Conservation (phyloP, 2,329 filamentous ascomycete genomes). For the Diaporthe caulivora region DNA sequence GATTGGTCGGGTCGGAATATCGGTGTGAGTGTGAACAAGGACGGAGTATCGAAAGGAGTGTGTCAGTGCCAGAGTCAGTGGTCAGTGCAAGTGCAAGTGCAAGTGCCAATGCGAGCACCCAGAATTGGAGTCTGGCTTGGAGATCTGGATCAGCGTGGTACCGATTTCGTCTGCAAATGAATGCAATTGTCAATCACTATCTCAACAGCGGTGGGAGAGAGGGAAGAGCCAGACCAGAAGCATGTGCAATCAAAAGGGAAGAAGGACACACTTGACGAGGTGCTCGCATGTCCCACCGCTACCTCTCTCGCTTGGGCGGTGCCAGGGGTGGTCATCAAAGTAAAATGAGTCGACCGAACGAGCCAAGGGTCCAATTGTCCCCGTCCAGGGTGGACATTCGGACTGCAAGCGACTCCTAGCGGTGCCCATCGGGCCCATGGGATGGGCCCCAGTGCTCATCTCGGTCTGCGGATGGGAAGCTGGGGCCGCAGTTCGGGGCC, state of each 20-base stretch:
- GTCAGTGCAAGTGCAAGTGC: no score
- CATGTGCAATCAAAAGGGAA: constrained; percentile 32
- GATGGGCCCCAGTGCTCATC: constrained; percentile 23
- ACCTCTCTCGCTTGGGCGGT: constrained; percentile 30
- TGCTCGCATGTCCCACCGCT: constrained; percentile 34
- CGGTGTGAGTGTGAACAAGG: constrained; percentile 29
- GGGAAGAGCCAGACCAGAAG: constrained; percentile 8
- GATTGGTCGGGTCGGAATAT: constrained; percentile 28
- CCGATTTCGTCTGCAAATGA: constrained; percentile 31
- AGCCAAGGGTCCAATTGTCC: constrained; percentile 31
- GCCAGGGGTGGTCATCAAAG: constrained; percentile 35
- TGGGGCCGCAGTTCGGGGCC: constrained; percentile 28
- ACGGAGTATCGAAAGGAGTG: constrained; percentile 1
- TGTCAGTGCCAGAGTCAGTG: constrained; percentile 17
- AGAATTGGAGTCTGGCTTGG: constrained; percentile 26
- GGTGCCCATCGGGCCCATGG: not conserved
- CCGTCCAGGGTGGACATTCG: constrained; percentile 14
- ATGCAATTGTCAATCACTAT: constrained; percentile 32
- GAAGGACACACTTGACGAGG: constrained; percentile 32
- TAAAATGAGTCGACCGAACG: constrained; percentile 32
- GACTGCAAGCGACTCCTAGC: constrained; percentile 15
- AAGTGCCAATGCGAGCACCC: no score
- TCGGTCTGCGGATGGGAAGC: constrained; percentile 23
- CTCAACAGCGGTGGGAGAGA: constrained; percentile 5
- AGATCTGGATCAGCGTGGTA: constrained; percentile 22